Conservation (phyloP, 495 filamentous ascomycete species). For the Penicillium coffeae region DNA sequence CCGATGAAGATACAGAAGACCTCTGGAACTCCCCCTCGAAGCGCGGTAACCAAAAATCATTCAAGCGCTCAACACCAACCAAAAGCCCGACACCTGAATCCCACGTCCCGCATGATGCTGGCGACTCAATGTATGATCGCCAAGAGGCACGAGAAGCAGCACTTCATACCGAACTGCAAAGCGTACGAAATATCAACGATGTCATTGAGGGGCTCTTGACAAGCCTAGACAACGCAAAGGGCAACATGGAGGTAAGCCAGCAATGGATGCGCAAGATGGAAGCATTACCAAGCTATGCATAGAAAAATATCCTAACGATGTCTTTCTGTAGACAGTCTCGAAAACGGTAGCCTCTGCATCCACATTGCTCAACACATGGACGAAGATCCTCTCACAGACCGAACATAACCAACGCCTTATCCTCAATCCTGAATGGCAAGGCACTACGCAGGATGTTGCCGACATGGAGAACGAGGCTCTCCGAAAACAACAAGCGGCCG, state of each 20-base stretch:
- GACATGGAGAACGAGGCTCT: slow-evolving; percentile 77
- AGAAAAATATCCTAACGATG: slow-evolving; percentile 4
- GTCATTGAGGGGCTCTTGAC: slow-evolving; percentile 80
- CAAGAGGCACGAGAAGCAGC: slow-evolving; percentile 69
- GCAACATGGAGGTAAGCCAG: slow-evolving; percentile 81
- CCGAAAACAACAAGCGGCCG: slow-evolving; percentile 65
- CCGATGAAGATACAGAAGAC: slow-evolving; percentile 64
- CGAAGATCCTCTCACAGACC: slow-evolving; percentile 89
- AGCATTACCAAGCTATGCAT: background rate
- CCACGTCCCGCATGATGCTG: slow-evolving; percentile 35
- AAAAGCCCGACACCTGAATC: slow-evolving; percentile 40
- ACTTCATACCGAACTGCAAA: slow-evolving; percentile 73
- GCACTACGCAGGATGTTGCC: slow-evolving; percentile 75
- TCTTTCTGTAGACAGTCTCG: slow-evolving; percentile 64
- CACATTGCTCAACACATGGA: slow-evolving; percentile 93
- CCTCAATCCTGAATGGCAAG: slow-evolving; percentile 84
- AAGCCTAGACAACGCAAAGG: slow-evolving; percentile 74
- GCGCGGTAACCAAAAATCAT: slow-evolving; percentile 22
- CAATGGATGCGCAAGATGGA: too few relatives aligned
- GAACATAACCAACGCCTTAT: slow-evolving; percentile 95
- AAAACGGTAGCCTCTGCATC: slow-evolving; percentile 83
- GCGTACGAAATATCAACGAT: slow-evolving; percentile 77
- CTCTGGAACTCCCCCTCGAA: slow-evolving; percentile 71
- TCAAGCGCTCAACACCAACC: slow-evolving; percentile 15
- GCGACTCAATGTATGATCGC: slow-evolving; percentile 56